Evolutionary conservation across 345 rosid genomes (phyloP).

Genomic region (Cochlearia excelsa): DNA sequence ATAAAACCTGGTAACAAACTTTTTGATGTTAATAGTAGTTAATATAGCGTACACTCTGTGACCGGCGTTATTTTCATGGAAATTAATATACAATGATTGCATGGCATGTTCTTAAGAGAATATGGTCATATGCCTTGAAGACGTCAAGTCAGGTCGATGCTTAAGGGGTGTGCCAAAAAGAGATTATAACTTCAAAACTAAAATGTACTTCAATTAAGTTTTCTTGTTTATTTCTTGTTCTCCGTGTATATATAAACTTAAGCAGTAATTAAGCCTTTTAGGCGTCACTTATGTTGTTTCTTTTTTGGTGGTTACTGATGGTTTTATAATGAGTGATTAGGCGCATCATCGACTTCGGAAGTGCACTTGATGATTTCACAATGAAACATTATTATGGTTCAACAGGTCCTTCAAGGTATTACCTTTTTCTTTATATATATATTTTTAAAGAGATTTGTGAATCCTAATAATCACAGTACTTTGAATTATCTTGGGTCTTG

Average conservation of each 20-base stretch:
- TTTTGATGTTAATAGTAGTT: conserved; percentile 18
- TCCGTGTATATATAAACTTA: conserved; percentile 9
- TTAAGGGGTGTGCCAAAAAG: conserved; percentile 58
- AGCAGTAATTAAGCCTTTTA: conserved; percentile 5
- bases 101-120: conserved; percentile 54
- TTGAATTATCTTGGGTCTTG: conserved; percentile 15
- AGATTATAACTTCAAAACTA: conserved; percentile 55
- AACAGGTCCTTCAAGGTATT: conserved; percentile 85
- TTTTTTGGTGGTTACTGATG: conserved; percentile 16
- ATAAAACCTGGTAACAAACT: conserved; percentile 81
- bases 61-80: conserved; percentile 16
- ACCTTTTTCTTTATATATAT: conserved; percentile 18
- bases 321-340: conserved; percentile 39
- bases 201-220: conserved; percentile 48
- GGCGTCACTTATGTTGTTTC: conserved; percentile 5
- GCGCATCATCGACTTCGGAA: conserved; percentile 96
- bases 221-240: conserved; percentile 21
- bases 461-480: conserved; percentile 6
- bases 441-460: conserved; percentile 6
- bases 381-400: conserved; percentile 76
- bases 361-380: conserved; percentile 83
- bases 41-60: conserved; percentile 17
- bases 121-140: conserved; percentile 94
- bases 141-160: conserved; percentile 70
- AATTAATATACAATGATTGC: conserved; percentile 21